A percentile compares a stretch with the other conserved stretches of the same genome.
Evolutionary conservation across 2,329 filamentous ascomycete species (phyloP).

Genomic region (Paracoccidioides lutzii): DNA sequence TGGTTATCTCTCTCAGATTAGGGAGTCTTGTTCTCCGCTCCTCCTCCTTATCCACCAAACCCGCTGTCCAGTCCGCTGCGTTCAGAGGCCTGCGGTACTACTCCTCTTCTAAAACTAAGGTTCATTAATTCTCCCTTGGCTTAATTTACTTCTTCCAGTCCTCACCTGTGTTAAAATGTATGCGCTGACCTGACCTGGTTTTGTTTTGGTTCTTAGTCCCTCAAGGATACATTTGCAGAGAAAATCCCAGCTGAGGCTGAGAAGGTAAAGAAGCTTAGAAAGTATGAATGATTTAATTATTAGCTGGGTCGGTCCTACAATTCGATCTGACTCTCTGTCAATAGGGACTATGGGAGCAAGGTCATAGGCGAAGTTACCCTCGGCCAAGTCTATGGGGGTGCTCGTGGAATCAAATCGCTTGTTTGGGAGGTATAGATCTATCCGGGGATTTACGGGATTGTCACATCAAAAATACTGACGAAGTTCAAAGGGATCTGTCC

Average conservation of each 20-base stretch:
- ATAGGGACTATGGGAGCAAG: conserved; percentile 85
- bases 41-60: conserved; percentile 53
- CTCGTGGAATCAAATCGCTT: conserved; percentile 94
- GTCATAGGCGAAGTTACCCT: conserved; percentile 96
- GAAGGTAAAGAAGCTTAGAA: conserved; percentile 96
- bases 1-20: conserved; percentile 75
- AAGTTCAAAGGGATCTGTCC: conserved; percentile 59
- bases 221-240: conserved; percentile 98
- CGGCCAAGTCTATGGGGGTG: conserved; percentile 98
- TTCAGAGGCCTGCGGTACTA: conserved; percentile 83
- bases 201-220: conserved; percentile 46
- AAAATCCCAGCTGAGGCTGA: conserved; percentile 93
- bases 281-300: conserved; percentile 44
- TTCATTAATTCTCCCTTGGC: conserved; percentile 32
- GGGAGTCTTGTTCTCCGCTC: conserved; percentile 71
- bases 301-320: background rate
- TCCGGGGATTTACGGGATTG: background rate
- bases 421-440: conserved; percentile 71
- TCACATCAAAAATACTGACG: background rate
- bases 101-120: conserved; percentile 75
- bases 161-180: conserved; percentile 5
- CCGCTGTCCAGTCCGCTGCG: conserved; percentile 55
- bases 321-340: conserved; percentile 12
- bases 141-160: conserved; percentile 6
- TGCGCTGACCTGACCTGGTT: conserved; percentile 3